phyloP scores from a whole-genome alignment of 2,329 filamentous ascomycete genomes.

The Alternaria consortialis region DNA sequence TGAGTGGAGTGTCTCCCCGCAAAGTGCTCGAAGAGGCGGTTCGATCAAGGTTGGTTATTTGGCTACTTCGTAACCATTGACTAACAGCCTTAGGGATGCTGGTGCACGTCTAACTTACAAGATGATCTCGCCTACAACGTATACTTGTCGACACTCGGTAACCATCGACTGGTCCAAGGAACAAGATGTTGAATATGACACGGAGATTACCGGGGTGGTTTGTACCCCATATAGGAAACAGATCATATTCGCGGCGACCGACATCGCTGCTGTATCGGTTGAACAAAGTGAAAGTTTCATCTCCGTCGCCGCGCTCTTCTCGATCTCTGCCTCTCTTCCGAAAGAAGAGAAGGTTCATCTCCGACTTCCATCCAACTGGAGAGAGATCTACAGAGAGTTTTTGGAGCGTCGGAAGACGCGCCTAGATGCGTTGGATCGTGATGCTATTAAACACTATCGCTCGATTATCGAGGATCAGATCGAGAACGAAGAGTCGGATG shows the following conservation, averaged over 20 bases:
- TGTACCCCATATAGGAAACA: constrained; percentile 56
- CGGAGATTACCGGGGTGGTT: constrained; percentile 54
- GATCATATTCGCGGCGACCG: constrained; percentile 75
- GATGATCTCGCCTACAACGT: constrained; percentile 75
- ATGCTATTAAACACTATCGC: constrained; percentile 72
- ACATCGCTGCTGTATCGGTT: constrained; percentile 75
- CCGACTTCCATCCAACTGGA: constrained; percentile 80
- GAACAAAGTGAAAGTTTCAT: constrained; percentile 89
- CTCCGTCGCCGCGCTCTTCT: constrained; percentile 82
- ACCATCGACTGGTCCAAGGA: constrained; percentile 81
- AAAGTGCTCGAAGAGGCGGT: constrained; percentile 87
- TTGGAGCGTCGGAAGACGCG: constrained; percentile 74
- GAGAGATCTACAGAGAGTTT: constrained; percentile 86
- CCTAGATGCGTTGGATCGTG: constrained; percentile 74
- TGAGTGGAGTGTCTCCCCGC: constrained; percentile 77
- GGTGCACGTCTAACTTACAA: constrained; percentile 72
- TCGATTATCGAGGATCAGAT: constrained; percentile 73
- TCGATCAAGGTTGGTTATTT: constrained; percentile 69
- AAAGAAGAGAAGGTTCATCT: constrained; percentile 89
- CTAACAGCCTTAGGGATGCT: constrained; percentile 66
- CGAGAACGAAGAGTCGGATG: constrained; percentile 62
- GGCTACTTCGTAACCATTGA: background rate
- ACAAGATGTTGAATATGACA: constrained; percentile 63
- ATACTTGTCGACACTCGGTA: constrained; percentile 78
- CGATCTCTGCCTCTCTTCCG: constrained; percentile 76